Evolutionary conservation across 106 monocot species (phyloP), one percentile per base, ranked within the genome.

Genomic region (Platanthera guangdongensis): DNA sequence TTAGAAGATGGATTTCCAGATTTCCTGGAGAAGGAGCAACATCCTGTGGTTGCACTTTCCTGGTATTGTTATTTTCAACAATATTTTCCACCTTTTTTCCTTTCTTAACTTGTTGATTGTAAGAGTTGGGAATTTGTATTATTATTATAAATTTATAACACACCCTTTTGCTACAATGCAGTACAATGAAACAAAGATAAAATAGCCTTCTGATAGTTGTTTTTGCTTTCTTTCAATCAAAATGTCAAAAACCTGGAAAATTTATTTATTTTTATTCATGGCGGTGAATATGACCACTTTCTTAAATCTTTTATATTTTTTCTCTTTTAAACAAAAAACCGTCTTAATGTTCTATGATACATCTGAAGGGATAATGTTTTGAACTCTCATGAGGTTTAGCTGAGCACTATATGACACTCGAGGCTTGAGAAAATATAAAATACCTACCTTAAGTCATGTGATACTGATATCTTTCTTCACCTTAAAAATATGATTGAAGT

Each of bases 41-140:
- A 96, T 87, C 97, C 94, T 62, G 86, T 93, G 6, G 83, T 94
- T 22, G 52, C 83, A 50, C 84, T 97, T 51, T 94, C 97, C 50
- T 89, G 91, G 95, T 93, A 83, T 74, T 50, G 21, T 68, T 67
- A 39, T 16, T 65, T 72, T 46, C 32, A 47, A 46, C 32, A n/a
- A 14, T 25, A 62, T 67, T 46, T 7, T 7, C 1, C 7, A 7
- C 32, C 11, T 12, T 65, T 65, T 65, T 65, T 7, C 53, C 6
- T 10, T 53, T 14, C 6, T 14, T 53, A 0, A 8, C 8, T 14
- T 4, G 8, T 14, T 53, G 53, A 14, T 53, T 53, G 53, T 8
- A 8, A 10, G 53, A 53, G 14, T 14, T 10, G 53, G 8, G 53
- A 53, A 53, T 2, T 8, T 53, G 12, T 53, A 14, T 53, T 8